These are phyloP conservation scores for Paraconiothyrium sp. DNA, from an alignment of 2,329 filamentous ascomycete species.

Conservation along the genomic window DNA sequence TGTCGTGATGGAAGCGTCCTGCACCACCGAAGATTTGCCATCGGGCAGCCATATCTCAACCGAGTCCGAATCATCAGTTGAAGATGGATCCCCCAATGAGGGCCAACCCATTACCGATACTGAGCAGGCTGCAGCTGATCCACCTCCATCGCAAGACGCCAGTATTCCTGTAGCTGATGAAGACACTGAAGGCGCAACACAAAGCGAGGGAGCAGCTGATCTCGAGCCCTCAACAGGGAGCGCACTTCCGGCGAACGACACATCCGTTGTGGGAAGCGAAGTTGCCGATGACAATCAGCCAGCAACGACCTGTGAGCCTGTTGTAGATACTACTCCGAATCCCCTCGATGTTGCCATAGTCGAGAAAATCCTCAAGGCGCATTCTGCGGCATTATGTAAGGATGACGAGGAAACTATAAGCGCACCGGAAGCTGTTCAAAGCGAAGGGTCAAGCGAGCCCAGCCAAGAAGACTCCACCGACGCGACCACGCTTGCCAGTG, in stretches of 20 bases:
- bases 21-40: constrained; percentile 8
- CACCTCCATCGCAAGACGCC: constrained; percentile 4
- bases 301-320: not conserved
- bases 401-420: not conserved
- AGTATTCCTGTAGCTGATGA: not conserved
- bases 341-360: constrained; percentile 1
- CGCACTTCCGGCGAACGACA: constrained; percentile 2
- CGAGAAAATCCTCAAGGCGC: not conserved
- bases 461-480: not conserved
- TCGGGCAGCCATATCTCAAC: not conserved
- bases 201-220: not conserved
- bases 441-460: not conserved
- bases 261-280: not conserved
- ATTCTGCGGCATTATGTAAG: not conserved
- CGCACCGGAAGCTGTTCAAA: not conserved
- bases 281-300: not conserved
- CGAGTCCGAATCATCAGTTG: not conserved
- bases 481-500: not conserved
- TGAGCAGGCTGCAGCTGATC: constrained; percentile 1
- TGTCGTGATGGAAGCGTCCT: constrained; percentile 4
- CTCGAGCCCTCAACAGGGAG: not conserved
- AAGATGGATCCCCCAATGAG: not conserved
- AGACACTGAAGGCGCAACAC: not conserved
- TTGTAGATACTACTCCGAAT: constrained; percentile 12
- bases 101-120: not conserved